These are phyloP conservation scores for Canariomyces notabilis DNA, from an alignment of 2,329 filamentous ascomycete genomes.

Conservation along the genomic window DNA sequence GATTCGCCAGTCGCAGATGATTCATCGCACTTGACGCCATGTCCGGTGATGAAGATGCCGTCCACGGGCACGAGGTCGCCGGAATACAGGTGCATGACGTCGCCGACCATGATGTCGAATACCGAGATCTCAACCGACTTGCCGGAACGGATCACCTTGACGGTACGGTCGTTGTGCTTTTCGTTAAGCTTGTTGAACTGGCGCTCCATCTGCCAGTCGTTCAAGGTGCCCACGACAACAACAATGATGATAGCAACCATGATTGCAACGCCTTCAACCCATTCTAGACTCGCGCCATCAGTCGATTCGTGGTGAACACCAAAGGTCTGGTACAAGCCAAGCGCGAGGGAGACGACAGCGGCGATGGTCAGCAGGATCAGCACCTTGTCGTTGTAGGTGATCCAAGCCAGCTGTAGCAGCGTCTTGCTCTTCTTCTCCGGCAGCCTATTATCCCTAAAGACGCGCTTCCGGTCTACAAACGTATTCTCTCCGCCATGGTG, in stretches of 20 bases:
- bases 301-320: conserved; percentile 41
- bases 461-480: conserved; percentile 48
- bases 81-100: conserved; percentile 63
- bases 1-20: conserved; percentile 71
- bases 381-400: conserved; percentile 64
- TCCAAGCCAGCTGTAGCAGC: conserved; percentile 59
- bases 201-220: conserved; percentile 65
- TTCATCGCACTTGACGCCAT: conserved; percentile 59
- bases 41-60: conserved; percentile 56
- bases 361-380: conserved; percentile 62
- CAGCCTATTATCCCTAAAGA: conserved; percentile 56
- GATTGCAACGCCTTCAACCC: conserved; percentile 64
- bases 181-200: conserved; percentile 59
- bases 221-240: conserved; percentile 56
- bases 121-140: conserved; percentile 59
- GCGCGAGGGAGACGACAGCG: conserved; percentile 59
- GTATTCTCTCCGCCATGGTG: conserved; percentile 11
- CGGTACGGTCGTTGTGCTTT: conserved; percentile 59
- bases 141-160: conserved; percentile 63
- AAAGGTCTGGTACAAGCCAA: conserved; percentile 64
- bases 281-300: conserved; percentile 49
- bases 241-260: conserved; percentile 61
- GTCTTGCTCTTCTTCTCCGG: conserved; percentile 60
- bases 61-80: conserved; percentile 68
- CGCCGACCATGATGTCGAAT: conserved; percentile 63